phyloP scores from a whole-genome alignment of 2,329 filamentous ascomycete genomes.

The Neofusicoccum umdonicola region DNA sequence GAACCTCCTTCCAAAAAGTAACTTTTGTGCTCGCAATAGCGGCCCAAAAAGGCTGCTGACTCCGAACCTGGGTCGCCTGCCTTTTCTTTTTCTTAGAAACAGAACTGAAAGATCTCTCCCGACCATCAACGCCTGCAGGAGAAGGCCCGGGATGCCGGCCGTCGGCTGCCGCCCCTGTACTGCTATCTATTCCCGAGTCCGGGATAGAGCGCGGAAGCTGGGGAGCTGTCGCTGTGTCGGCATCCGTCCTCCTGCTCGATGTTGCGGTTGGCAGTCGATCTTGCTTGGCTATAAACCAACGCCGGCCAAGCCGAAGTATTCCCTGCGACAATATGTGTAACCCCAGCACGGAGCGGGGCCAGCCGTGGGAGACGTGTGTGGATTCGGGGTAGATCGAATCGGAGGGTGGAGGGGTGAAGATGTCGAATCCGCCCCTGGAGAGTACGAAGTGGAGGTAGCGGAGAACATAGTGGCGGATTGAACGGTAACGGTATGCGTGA shows the following conservation, averaged over 20 bases:
- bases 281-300: slow-evolving; percentile 22
- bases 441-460: slow-evolving; percentile 46
- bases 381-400: slow-evolving; percentile 33
- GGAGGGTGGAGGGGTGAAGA: slow-evolving; percentile 38
- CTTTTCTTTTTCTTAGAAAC: slow-evolving; percentile 78
- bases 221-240: slow-evolving; percentile 53
- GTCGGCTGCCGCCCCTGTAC: slow-evolving; percentile 40
- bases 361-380: slow-evolving; percentile 56
- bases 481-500: slow-evolving; percentile 29
- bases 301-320: slow-evolving; percentile 65
- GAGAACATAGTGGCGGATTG: slow-evolving; percentile 31
- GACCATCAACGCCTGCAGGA: slow-evolving; percentile 52
- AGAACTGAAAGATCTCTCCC: slow-evolving; percentile 55
- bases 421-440: slow-evolving; percentile 41
- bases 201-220: slow-evolving; percentile 44
- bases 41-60: slow-evolving; percentile 90
- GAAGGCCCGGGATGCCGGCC: slow-evolving; percentile 52
- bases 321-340: slow-evolving; percentile 75
- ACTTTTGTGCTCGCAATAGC: slow-evolving; percentile 95
- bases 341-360: slow-evolving; percentile 66
- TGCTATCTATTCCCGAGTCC: slow-evolving; percentile 23
- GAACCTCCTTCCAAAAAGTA: slow-evolving; percentile 80
- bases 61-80: slow-evolving; percentile 85
- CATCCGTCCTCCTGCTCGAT: slow-evolving; percentile 51
- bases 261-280: slow-evolving; percentile 13